Base-by-base conservation (phyloP, 257 asterid genomes). In the Fraxinus quadrangulata region DNA sequence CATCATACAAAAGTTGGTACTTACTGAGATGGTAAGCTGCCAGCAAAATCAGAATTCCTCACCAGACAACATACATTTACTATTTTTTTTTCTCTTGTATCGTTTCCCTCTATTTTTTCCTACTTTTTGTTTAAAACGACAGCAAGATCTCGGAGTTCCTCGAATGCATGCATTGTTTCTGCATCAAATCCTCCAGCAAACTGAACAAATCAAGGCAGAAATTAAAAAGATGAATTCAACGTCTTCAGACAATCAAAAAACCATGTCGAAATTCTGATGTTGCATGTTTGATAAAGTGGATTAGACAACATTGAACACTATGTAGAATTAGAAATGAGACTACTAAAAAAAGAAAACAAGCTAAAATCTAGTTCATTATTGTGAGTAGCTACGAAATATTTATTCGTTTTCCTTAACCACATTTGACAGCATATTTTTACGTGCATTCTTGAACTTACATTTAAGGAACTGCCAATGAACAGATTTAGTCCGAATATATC, bases 141-240 rank as follows among this genome's bases (percentile, higher is more conserved):
- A 26, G 98, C 94, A 71, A 93, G 90, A 82, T 88, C 90, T 56
- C 97, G 89, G 45, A 94, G 96, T 85, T 92, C 97, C 90, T 94
- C 98, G 74, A 94, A 94, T 12, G 97, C 97, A 47, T 87, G 93
- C 98, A 94, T 94, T 1, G 97, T 94, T 79, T 94, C 98, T 0
- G 94, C 89, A 84, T 94, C 98, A 83, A 94, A 92, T 65, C 98
- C 98, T 87, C 98, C 97, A 5, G 98, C 98, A 85, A 94, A 94
- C 97, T 94, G 97, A 86, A 79, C 71, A 54, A 73, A 61, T 78
- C 8, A 21, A 34, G 49, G 23, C 19, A 59, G 12, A 51, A 21
- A 1, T n/a, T 75, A 49, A n/a, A 24, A 21, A 23, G 33, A 61
- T 23, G 33, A 61, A 61, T 23, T 61, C 30, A 61, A 61, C 66